Conservation (phyloP, 257 asterid species). For the Solanum chilense region DNA sequence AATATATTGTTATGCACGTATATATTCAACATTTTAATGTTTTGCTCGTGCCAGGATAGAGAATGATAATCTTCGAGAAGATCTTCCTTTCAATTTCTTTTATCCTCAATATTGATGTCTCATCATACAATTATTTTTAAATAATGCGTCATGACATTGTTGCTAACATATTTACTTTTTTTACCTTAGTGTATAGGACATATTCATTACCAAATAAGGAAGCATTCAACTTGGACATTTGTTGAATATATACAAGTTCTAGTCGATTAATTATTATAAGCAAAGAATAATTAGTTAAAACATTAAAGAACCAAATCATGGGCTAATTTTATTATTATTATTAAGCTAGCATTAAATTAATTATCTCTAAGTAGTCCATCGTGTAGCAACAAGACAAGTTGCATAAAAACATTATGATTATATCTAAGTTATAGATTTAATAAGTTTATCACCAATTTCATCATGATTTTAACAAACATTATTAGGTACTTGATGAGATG, state of each 20-base stretch:
- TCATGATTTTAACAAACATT: conserved; percentile 2
- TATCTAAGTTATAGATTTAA: neutral
- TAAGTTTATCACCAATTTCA: neutral
- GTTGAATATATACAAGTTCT: neutral
- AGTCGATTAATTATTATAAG: neutral
- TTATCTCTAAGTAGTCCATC: neutral
- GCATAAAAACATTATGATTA: conserved; percentile 1
- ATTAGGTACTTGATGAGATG: conserved; percentile 2
- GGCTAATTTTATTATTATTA: neutral
- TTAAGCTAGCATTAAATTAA: neutral
- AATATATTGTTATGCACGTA: neutral
- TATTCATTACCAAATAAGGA: conserved; percentile 28
- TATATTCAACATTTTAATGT: neutral
- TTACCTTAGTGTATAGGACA: neutral
- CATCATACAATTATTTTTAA: neutral
- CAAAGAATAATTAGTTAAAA: neutral
- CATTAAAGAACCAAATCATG: neutral
- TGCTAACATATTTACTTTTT: neutral
- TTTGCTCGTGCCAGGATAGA: neutral
- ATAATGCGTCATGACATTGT: conserved; percentile 5
- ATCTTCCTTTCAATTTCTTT: neutral
- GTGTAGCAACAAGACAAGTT: neutral
- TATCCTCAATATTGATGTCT: neutral
- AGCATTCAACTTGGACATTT: conserved; percentile 19
- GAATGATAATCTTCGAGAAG: neutral